A percentile compares a stretch with the other conserved stretches of the same genome.
Conservation (phyloP, 2,329 filamentous ascomycete genomes). For the Neophaeococcomyces mojaviensis region DNA sequence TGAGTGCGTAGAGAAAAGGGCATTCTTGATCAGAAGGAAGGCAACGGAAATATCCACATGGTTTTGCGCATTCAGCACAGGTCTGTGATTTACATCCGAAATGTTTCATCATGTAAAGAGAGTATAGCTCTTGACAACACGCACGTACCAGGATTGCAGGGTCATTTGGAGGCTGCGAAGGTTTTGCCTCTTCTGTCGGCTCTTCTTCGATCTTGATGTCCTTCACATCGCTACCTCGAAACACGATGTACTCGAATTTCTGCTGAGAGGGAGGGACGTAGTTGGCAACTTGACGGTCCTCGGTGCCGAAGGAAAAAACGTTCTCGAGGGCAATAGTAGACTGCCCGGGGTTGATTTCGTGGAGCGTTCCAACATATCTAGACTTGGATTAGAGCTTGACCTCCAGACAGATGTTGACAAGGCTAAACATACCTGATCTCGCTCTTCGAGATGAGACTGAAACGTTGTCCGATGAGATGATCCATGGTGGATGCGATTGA, state of each 20-base stretch:
- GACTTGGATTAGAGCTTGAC: slow-evolving; percentile 25
- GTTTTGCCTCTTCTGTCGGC: slow-evolving; percentile 63
- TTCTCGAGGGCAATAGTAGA: slow-evolving; percentile 96
- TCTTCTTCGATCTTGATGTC: slow-evolving; percentile 89
- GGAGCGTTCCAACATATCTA: slow-evolving; percentile 90
- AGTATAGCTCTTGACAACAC: slow-evolving; percentile 7
- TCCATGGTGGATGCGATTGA: slow-evolving; percentile 41
- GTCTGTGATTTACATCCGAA: slow-evolving; percentile 87
- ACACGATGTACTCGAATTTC: slow-evolving; percentile 97
- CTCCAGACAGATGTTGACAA: slow-evolving; percentile 16
- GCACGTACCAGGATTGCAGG: slow-evolving; percentile 93
- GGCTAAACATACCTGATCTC: slow-evolving; percentile 68
- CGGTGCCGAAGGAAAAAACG: slow-evolving; percentile 88
- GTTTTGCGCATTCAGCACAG: slow-evolving; percentile 86
- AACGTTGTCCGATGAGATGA: slow-evolving; percentile 60
- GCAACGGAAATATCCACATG: slow-evolving; percentile 99
- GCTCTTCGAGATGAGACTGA: slow-evolving; percentile 94
- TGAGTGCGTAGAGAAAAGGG: background rate
- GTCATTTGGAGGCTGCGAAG: slow-evolving; percentile 65
- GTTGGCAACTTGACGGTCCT: slow-evolving; percentile 74
- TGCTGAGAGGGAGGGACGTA: slow-evolving; percentile 79
- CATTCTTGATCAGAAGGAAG: slow-evolving; percentile 85
- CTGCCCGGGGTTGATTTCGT: slow-evolving; percentile 96
- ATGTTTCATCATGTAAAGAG: slow-evolving; percentile 73
- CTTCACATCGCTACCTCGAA: slow-evolving; percentile 96